Base-by-base conservation (phyloP, 352 stramenopile genomes). In the Phytophthora idaei region DNA sequence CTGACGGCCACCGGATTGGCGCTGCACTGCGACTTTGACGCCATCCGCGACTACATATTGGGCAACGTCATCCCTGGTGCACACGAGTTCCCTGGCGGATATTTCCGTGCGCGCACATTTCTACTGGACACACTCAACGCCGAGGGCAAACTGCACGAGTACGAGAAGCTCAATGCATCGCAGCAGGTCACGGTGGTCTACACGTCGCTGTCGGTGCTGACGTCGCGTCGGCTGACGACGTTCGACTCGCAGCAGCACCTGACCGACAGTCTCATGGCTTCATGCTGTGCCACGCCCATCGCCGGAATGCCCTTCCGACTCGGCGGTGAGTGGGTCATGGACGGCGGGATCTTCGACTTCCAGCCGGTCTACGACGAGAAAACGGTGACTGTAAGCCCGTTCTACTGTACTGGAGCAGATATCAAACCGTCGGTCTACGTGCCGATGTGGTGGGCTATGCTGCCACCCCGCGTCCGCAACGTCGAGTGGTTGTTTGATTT, bases 361-460 rank as follows among this genome's bases (percentile, higher is more conserved):
- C 41, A 47, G 81, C 90, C 90, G 17, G 75, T 90, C 27, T 79
- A 87, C 45, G 81, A 93, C 55, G 72, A 65, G 7, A 77, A 82
- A 41, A 97, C 88, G 1, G 71, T 97, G 59, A 93, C 84, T 0
- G 72, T 96, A 36, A 95, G 85, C 49, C 87, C 88, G 21, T 92
- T 97, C 69, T 97, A 96, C 76, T 96, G 85, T 69, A 90, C 86
- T 10, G 72, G 78, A n/a, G 87, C 88, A 5, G 89, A 96, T 67
- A 97, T 96, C 64, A 96, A 96, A 64, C 88, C 90, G 12, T 95
- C 85, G 36, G 82, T 87, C n/a, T 97, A 96, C 60, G 86, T 97
- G 61, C 90, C 89, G 2, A 88, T 96, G 79, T 94, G 88, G 87
- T 97, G 89, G 89, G 83, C 79, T 1, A 2, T 95, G 32, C 80